Evolutionary conservation across 1,284 basidiomycete genomes (phyloP), one percentile per base, ranked within the genome.

Genomic region (Chondrostereum purpureum): DNA sequence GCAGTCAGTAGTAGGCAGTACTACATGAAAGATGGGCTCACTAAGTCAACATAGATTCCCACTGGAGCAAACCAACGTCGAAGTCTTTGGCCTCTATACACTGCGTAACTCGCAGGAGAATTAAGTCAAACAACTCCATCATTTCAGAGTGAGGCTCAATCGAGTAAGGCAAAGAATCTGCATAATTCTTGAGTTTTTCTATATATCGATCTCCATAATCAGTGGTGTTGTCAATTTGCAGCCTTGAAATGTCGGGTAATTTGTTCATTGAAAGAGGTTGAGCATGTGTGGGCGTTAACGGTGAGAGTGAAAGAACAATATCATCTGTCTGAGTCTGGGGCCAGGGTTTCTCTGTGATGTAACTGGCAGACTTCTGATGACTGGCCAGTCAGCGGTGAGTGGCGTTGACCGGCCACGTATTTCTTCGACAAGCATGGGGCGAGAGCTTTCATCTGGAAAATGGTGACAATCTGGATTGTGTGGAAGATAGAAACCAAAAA

Each of bases 41-140:
- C 82, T 88, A 83, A 44, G 72, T 73, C 42, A 91, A 61, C 72
- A 87, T 83, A 52, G 75, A 79, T 55, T 88, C 83, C 87, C 86
- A 90, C 58, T 86, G 83, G 42, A 81, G 52, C 52, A 91, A 75
- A 5, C 86, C 87, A 41, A 80, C 75, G 34, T 88, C 82, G 60
- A 78, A 92, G 61, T 94, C 91, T 59, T 80, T 80, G 2, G 88
- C 86, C 54, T 86, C 77, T 22, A 92, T 71, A 52, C 83, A 84
- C 59, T 94, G 90, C 5, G 68, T 66, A 16, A 84, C 68, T 38
- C 80, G 78, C 45, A 79, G 65, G 31, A 88, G 66, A 53, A 93
- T 89, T 51, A 83, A 73, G 52, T 94, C 88, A 40, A 96, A 74
- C 55, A 90, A 71, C 36, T 75, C 67, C 59, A 92, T 81, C 81